A percentile compares a stretch with the other conserved stretches of the same genome.
These are phyloP conservation scores for Salix arbutifolia DNA, from an alignment of 345 rosid genomes.

Conservation along the genomic window DNA sequence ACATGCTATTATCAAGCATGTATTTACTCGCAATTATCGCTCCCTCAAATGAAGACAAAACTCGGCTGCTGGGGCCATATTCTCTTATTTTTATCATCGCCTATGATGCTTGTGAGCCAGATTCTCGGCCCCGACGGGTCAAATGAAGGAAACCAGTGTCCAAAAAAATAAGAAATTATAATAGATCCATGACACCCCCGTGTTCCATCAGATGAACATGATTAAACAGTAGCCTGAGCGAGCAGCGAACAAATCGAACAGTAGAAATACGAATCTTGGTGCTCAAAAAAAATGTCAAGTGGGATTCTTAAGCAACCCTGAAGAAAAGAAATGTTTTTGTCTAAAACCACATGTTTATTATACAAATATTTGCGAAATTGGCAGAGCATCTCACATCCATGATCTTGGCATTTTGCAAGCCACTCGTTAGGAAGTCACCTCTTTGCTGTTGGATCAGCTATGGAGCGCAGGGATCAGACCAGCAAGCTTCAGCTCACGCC, in stretches of 20 bases:
- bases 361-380: background rate
- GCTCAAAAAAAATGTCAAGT: background rate
- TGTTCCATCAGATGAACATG: background rate
- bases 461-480: background rate
- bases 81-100: background rate
- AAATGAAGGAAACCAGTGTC: slow-evolving; percentile 3
- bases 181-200: background rate
- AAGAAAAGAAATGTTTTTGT: background rate
- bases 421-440: background rate
- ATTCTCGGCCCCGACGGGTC: background rate
- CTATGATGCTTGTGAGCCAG: slow-evolving; percentile 1
- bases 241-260: background rate
- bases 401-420: background rate
- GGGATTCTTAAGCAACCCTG: background rate
- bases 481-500: background rate
- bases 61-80: background rate
- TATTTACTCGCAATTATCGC: background rate
- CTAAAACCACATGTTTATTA: background rate
- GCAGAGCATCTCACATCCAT: background rate
- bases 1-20: background rate
- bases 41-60: background rate
- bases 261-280: background rate
- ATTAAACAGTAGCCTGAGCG: background rate
- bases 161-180: background rate
- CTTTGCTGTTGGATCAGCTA: background rate